Conservation (phyloP, 306 rosid species). For the Geum urbanum region DNA sequence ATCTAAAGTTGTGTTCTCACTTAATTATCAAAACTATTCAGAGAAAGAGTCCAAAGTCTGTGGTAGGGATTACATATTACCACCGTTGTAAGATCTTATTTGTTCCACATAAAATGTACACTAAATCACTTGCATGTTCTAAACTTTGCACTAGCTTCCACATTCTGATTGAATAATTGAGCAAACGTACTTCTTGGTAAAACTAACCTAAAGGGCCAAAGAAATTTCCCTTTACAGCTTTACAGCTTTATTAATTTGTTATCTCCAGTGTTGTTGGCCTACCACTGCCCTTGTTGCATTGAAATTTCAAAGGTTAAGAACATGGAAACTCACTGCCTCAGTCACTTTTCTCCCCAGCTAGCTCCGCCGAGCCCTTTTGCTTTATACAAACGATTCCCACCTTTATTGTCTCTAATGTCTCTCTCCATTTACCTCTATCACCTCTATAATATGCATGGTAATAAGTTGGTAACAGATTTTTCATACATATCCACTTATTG, state of each 20-base stretch:
- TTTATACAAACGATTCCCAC: constrained; percentile 21
- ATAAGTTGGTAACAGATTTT: too few relatives aligned
- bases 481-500: too few relatives aligned
- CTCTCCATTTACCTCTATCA: not conserved
- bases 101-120: not conserved
- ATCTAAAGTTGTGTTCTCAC: too few relatives aligned
- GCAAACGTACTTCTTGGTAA: constrained; percentile 1
- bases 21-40: too few relatives aligned
- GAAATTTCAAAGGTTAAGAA: constrained; percentile 11
- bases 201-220: constrained; percentile 1
- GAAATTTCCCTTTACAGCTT: not conserved
- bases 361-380: constrained; percentile 17
- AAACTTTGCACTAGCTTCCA: not conserved
- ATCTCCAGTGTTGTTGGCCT: constrained; percentile 9
- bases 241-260: constrained; percentile 26
- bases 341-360: not conserved
- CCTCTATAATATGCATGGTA: too few relatives aligned
- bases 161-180: not conserved
- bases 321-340: constrained; percentile 22
- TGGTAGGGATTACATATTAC: too few relatives aligned
- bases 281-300: not conserved
- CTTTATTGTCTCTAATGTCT: not conserved
- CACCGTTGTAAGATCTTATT: not conserved
- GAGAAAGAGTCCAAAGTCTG: too few relatives aligned
- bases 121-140: not conserved